Evolutionary conservation across 1,139 yeast species (phyloP).

Genomic region (Suhomyces guaymorum): DNA sequence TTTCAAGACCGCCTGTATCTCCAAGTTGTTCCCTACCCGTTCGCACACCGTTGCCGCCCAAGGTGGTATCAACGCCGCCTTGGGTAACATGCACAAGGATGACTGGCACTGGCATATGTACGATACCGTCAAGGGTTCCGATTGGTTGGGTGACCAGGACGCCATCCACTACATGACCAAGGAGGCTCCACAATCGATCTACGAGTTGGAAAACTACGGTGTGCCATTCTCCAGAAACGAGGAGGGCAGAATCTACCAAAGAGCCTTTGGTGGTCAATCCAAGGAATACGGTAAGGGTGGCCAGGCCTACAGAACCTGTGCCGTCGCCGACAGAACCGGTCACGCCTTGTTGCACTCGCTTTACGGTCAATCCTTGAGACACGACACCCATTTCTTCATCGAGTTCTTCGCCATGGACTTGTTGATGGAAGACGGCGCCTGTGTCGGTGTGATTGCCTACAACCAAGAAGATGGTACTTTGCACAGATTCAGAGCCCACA

Average conservation of each 20-base stretch:
- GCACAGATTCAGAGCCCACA: slow-evolving; percentile 96
- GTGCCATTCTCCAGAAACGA: slow-evolving; percentile 97
- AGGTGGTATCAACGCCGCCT: slow-evolving; percentile 99
- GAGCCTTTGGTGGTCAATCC: slow-evolving; percentile 99
- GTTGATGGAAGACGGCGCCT: slow-evolving; percentile 92
- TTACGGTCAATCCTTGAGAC: slow-evolving; percentile 95
- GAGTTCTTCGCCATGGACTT: slow-evolving; percentile 96
- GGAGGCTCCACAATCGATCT: slow-evolving; percentile 95
- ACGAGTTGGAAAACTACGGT: slow-evolving; percentile 97
- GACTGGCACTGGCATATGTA: slow-evolving; percentile 99
- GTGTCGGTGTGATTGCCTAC: slow-evolving; percentile 96
- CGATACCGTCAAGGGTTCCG: slow-evolving; percentile 99
- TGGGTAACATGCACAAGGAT: slow-evolving; percentile 96
- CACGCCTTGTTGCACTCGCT: slow-evolving; percentile 95
- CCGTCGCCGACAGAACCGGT: slow-evolving; percentile 99
- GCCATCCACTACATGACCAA: slow-evolving; percentile 99
- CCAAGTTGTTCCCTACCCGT: slow-evolving; percentile 96
- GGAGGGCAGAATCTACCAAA: slow-evolving; percentile 95
- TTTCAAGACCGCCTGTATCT: slow-evolving; percentile 94
- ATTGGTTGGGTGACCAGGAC: slow-evolving; percentile 99
- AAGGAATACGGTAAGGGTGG: slow-evolving; percentile 97
- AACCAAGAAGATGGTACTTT: slow-evolving; percentile 98
- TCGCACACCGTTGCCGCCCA: slow-evolving; percentile 99
- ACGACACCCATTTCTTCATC: slow-evolving; percentile 96
- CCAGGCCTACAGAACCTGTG: slow-evolving; percentile 98